A percentile compares a stretch with the other conserved stretches of the same genome.
These are phyloP conservation scores for Fusarium hainanense DNA, from an alignment of 2,329 filamentous ascomycete genomes.

Conservation along the genomic window DNA sequence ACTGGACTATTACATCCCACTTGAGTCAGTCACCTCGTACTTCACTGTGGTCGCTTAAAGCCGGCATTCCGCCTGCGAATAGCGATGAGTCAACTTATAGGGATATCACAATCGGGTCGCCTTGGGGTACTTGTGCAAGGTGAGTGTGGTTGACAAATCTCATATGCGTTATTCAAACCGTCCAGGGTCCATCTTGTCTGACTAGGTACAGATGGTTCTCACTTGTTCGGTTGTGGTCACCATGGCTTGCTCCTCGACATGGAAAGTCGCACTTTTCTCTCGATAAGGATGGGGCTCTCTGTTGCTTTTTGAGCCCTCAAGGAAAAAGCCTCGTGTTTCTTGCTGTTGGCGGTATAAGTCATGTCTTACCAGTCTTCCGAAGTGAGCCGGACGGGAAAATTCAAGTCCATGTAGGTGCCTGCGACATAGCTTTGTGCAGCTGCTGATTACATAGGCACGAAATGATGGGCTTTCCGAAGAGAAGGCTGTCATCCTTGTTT, in stretches of 20 bases:
- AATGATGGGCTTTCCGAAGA: conserved; percentile 73
- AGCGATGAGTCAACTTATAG: conserved; percentile 68
- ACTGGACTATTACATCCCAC: conserved; percentile 64
- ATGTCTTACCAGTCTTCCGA: conserved; percentile 76
- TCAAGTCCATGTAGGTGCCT: conserved; percentile 66
- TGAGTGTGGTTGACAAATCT: conserved; percentile 49
- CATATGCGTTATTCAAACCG: neutral
- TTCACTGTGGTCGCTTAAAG: conserved; percentile 75
- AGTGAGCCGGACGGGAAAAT: conserved; percentile 74
- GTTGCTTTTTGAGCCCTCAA: conserved; percentile 77
- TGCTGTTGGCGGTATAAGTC: conserved; percentile 77
- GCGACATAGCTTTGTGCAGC: neutral
- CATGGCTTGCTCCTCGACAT: conserved; percentile 92
- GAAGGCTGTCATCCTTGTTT: conserved; percentile 72
- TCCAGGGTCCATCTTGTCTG: neutral
- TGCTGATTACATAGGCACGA: conserved; percentile 57
- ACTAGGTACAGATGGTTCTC: conserved; percentile 75
- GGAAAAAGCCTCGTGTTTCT: conserved; percentile 83
- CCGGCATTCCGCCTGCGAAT: conserved; percentile 65
- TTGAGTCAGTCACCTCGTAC: conserved; percentile 75
- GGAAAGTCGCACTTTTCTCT: conserved; percentile 74
- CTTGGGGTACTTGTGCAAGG: conserved; percentile 67
- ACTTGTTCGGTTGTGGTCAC: conserved; percentile 79
- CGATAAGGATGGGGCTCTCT: conserved; percentile 81
- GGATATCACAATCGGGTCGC: conserved; percentile 69